Base-by-base conservation (phyloP, 108 stramenopile species). In the Cyclotella cryptica region DNA sequence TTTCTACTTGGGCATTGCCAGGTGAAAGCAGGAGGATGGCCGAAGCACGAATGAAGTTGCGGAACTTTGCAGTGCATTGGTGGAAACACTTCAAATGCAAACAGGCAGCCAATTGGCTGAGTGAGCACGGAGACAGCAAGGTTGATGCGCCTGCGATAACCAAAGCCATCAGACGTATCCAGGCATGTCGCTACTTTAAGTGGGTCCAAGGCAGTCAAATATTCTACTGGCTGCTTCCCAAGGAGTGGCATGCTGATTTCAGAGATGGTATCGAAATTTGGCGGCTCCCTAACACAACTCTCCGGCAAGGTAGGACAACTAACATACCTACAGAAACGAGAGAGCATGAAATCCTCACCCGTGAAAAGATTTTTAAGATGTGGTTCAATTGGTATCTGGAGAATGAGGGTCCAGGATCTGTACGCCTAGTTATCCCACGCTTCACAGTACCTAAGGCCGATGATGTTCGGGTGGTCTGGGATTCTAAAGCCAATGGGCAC, bases 201-300 rank as follows among this genome's bases (percentile, higher is more conserved):
- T 71, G 69, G 69, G 29, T 52, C 7, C 39, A 54, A 14, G 69
- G 69, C 24, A 52, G 49, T 58, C 55, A 21, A 1, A 51, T 71
- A 15, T 43, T 58, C 26, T 71, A 54, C 54, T 71, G 55, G 55
- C 1, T 1, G 0, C 22, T 71, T 58, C 55, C 69, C 0, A 9
- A 39, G 10, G 69, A 71, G 24, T 71, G 39, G 40, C 40, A 43
- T 6, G 54, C 0, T 2, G 69, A 71, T 2, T 43, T 57, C 41
- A 14, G 55, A n/a, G 69, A 71, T 57, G 69, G 69, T 9, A 26
- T 58, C 0, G 26, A 71, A 21, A 9, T 15, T 44, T 71, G 54
- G 55, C 55, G 57, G 15, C 8, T 57, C 3, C 26, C 69, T 10
- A 44, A 46, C 12, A 18, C 45, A 9, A 1, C 9, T n/a, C 47